Conservation (phyloP, 106 monocot genomes). For the Iris macrosiphon region DNA sequence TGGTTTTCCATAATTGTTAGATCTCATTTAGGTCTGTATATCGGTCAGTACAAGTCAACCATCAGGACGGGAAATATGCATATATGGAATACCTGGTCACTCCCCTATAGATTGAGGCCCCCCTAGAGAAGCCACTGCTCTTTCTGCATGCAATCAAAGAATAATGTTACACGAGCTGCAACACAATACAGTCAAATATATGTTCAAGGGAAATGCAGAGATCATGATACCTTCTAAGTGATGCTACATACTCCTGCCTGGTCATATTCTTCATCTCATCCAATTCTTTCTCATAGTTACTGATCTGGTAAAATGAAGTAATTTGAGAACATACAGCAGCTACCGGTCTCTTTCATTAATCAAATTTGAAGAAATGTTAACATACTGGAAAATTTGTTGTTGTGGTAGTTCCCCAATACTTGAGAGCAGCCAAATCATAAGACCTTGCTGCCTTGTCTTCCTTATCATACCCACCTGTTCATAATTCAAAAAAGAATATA, state of each 20-base stretch:
- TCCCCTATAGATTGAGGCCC: conserved; percentile 93
- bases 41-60: too few species aligned
- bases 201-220: too few species aligned
- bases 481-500: too few species aligned
- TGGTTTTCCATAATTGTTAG: too few species aligned
- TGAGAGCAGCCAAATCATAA: conserved; percentile 98
- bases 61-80: too few species aligned
- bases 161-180: neutral
- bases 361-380: too few species aligned
- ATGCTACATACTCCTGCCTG: conserved; percentile 95
- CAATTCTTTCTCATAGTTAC: conserved; percentile 87
- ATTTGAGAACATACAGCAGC: neutral
- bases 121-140: conserved; percentile 98
- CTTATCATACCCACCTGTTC: conserved; percentile 91
- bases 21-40: too few species aligned
- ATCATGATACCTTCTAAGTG: conserved; percentile 74
- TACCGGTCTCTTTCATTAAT: too few species aligned
- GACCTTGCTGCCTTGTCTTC: conserved; percentile 97
- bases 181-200: neutral
- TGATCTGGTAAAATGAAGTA: too few species aligned
- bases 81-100: conserved; percentile 90
- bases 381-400: conserved; percentile 94
- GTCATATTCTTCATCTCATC: conserved; percentile 99
- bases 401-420: conserved; percentile 96
- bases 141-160: conserved; percentile 55